Evolutionary conservation across 2,329 filamentous ascomycete species (phyloP).

Genomic region (Acrocalymma vagum): DNA sequence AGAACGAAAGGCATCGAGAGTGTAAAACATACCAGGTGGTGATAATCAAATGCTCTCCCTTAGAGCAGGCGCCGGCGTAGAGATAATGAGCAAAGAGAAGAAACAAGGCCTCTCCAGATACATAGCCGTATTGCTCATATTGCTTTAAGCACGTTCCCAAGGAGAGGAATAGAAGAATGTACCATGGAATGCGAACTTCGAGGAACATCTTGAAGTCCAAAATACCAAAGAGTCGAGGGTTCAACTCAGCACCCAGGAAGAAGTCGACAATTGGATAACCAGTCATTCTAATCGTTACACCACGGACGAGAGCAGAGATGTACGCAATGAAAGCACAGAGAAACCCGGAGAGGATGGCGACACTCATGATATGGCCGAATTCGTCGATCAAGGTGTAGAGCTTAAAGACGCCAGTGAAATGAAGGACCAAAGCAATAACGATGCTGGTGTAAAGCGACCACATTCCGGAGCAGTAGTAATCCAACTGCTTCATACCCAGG

Average conservation of each 20-base stretch:
- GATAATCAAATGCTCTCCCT: constrained; percentile 88
- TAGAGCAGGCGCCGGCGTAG: constrained; percentile 89
- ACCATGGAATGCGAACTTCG: constrained; percentile 91
- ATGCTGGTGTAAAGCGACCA: constrained; percentile 88
- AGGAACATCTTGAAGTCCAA: constrained; percentile 95
- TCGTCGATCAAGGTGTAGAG: constrained; percentile 92
- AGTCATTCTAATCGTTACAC: constrained; percentile 89
- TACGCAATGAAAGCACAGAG: constrained; percentile 84
- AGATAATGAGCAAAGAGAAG: constrained; percentile 87
- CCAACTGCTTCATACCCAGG: constrained; percentile 81
- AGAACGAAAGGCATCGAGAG: background rate
- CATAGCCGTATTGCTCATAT: constrained; percentile 83
- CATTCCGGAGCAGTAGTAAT: constrained; percentile 92
- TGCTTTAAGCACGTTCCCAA: constrained; percentile 79
- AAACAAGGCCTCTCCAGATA: constrained; percentile 82
- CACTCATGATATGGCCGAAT: constrained; percentile 89
- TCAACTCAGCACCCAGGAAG: constrained; percentile 88
- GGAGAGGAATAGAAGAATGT: constrained; percentile 80
- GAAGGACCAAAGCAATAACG: constrained; percentile 70
- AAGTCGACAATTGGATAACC: constrained; percentile 83
- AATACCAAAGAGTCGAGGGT: constrained; percentile 82
- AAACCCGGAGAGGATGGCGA: constrained; percentile 90
- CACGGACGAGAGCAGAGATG: constrained; percentile 79
- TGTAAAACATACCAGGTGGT: constrained; percentile 72
- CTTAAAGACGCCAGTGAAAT: constrained; percentile 83